Evolutionary conservation across 108 stramenopile species (phyloP).

Genomic region (Conticribra weissflogii): DNA sequence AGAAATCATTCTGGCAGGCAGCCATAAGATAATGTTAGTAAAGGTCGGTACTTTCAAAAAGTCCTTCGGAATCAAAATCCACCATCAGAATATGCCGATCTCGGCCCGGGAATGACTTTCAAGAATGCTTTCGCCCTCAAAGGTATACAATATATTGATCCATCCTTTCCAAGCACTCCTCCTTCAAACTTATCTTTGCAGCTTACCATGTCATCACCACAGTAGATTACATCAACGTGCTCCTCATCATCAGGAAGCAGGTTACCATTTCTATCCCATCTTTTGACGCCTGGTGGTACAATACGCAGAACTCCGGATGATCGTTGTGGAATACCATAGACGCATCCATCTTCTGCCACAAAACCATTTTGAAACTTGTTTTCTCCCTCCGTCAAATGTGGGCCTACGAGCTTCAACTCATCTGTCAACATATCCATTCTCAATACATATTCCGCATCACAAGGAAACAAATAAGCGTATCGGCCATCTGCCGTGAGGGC

Average conservation of each 20-base stretch:
- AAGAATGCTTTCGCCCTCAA: constrained; percentile 59
- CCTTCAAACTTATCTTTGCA: constrained; percentile 80
- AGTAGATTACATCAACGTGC: constrained; percentile 63
- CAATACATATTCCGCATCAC: constrained; percentile 55
- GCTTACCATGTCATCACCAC: constrained; percentile 60
- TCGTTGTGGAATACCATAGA: constrained; percentile 74
- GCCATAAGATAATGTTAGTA: too few species aligned
- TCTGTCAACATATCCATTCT: constrained; percentile 57
- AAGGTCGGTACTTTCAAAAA: too few species aligned
- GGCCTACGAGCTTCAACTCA: constrained; percentile 56
- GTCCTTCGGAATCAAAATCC: too few species aligned
- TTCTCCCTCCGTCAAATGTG: constrained; percentile 62
- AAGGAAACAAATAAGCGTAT: constrained; percentile 68
- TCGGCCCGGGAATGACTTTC: constrained; percentile 51
- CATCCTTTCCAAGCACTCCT: constrained; percentile 68
- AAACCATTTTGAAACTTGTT: constrained; percentile 81
- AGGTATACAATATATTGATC: constrained; percentile 70
- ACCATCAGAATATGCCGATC: too few species aligned
- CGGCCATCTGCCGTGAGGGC: constrained; percentile 53
- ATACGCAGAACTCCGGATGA: constrained; percentile 62
- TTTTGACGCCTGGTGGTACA: constrained; percentile 43
- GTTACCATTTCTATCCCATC: constrained; percentile 21
- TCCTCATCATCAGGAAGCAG: constrained; percentile 40
- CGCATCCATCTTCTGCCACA: constrained; percentile 58
- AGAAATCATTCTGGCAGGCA: too few species aligned